These are phyloP conservation scores for Arthrobotrys megalospora DNA, from an alignment of 2,329 filamentous ascomycete genomes.

Conservation along the genomic window DNA sequence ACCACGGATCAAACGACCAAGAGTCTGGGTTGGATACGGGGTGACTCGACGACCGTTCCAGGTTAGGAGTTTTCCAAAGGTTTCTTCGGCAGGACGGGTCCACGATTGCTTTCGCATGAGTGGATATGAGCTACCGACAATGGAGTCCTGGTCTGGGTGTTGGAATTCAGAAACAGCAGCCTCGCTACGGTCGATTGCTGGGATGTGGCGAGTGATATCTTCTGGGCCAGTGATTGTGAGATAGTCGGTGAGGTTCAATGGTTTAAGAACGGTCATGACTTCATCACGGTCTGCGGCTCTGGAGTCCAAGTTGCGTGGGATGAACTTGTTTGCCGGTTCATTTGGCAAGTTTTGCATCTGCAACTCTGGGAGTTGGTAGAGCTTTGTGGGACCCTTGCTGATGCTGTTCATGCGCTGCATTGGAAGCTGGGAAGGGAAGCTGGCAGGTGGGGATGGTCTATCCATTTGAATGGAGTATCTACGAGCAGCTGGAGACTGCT, in stretches of 20 bases:
- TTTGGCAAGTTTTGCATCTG: slow-evolving; percentile 38
- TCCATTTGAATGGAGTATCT: slow-evolving; percentile 57
- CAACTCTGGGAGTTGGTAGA: slow-evolving; percentile 55
- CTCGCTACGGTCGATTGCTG: slow-evolving; percentile 51
- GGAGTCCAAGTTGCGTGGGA: slow-evolving; percentile 53
- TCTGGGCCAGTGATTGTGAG: slow-evolving; percentile 60
- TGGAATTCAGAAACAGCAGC: slow-evolving; percentile 59
- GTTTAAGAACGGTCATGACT: slow-evolving; percentile 48
- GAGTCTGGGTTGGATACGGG: slow-evolving; percentile 52
- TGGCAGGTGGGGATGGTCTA: slow-evolving; percentile 45
- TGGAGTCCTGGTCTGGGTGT: slow-evolving; percentile 52
- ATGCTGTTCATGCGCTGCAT: slow-evolving; percentile 56
- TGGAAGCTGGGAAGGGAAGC: slow-evolving; percentile 53
- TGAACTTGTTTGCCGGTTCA: slow-evolving; percentile 54
- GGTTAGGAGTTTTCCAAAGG: slow-evolving; percentile 49
- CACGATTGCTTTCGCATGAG: slow-evolving; percentile 59
- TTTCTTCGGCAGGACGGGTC: slow-evolving; percentile 54
- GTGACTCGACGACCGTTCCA: slow-evolving; percentile 60
- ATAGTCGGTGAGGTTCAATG: slow-evolving; percentile 59
- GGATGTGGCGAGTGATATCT: slow-evolving; percentile 60
- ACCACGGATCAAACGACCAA: slow-evolving; percentile 55
- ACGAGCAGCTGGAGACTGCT: slow-evolving; percentile 53
- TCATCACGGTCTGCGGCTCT: slow-evolving; percentile 45
- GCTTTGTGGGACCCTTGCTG: slow-evolving; percentile 45
- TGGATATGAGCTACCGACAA: slow-evolving; percentile 48